phyloP scores from a whole-genome alignment of 352 stramenopile genomes.

The Phytopythium ostracodes region DNA sequence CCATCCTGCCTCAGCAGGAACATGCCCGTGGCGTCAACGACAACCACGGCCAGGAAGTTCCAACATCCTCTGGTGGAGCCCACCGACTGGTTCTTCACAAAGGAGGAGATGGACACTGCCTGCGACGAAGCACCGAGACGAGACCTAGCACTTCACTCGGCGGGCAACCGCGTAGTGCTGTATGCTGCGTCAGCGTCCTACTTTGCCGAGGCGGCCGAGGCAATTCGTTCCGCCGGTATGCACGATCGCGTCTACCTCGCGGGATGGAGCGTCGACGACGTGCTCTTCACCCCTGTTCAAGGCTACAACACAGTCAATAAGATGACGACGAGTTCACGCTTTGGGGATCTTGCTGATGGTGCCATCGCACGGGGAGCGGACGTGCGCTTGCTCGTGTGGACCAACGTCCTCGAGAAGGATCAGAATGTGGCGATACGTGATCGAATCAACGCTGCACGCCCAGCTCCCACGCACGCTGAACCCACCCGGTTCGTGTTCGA shows the following conservation, averaged over 20 bases:
- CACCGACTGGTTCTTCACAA: slow-evolving; percentile 53
- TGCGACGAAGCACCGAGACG: slow-evolving; percentile 38
- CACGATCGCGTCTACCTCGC: slow-evolving; percentile 45
- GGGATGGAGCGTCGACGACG: slow-evolving; percentile 60
- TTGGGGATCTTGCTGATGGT: slow-evolving; percentile 28
- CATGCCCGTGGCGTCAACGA: not conserved
- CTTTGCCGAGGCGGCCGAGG: slow-evolving; percentile 45
- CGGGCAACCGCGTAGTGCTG: slow-evolving; percentile 28
- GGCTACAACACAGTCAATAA: slow-evolving; percentile 7
- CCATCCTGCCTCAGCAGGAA: not conserved
- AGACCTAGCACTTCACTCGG: slow-evolving; percentile 40
- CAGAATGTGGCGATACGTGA: slow-evolving; percentile 58
- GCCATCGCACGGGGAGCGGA: slow-evolving; percentile 34
- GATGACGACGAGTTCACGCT: slow-evolving; percentile 12
- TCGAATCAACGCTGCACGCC: slow-evolving; percentile 37
- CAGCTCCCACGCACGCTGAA: slow-evolving; percentile 22
- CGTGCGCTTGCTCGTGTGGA: slow-evolving; percentile 57
- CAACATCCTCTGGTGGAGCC: slow-evolving; percentile 3
- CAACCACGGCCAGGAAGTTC: not conserved
- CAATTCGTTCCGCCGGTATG: slow-evolving; percentile 26
- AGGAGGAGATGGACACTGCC: slow-evolving; percentile 44
- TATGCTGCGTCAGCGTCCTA: slow-evolving; percentile 26
- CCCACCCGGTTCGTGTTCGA: slow-evolving; percentile 51
- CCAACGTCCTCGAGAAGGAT: slow-evolving; percentile 47
- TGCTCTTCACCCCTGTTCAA: slow-evolving; percentile 45